These are phyloP conservation scores for Leccinum subtestaceum DNA, from an alignment of 768 basidiomycete species.

Conservation along the genomic window DNA sequence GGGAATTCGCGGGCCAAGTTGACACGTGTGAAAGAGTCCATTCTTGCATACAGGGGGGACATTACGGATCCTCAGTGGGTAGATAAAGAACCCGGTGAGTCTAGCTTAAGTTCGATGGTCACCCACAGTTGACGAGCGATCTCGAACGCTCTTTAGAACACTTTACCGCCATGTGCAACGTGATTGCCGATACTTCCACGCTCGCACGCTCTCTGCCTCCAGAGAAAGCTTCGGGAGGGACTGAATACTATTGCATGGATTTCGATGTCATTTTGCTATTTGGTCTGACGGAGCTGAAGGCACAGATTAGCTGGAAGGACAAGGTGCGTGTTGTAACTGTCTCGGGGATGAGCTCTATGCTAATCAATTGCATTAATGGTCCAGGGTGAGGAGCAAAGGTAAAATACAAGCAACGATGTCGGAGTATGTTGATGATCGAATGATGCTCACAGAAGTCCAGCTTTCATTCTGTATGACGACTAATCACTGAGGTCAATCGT, in stretches of 20 bases:
- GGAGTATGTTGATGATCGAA: neutral
- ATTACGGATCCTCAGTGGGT: constrained; percentile 5
- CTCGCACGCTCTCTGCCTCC: neutral
- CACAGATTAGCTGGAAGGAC: constrained; percentile 43
- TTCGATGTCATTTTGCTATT: constrained; percentile 39
- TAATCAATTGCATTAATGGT: neutral
- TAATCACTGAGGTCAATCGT: neutral
- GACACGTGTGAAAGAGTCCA: neutral
- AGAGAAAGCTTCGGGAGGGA: neutral
- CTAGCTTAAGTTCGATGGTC: neutral
- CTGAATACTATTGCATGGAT: constrained; percentile 14
- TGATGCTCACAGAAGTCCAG: constrained; percentile 14
- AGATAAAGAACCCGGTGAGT: constrained; percentile 15
- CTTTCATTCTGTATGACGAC: constrained; percentile 21
- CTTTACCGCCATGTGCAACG: constrained; percentile 13
- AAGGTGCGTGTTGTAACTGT: constrained; percentile 2
- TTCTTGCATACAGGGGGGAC: constrained; percentile 20
- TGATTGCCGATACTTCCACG: constrained; percentile 10
- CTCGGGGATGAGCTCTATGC: no score
- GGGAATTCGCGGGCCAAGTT: neutral
- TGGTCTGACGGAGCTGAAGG: constrained; percentile 45
- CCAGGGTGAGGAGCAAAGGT: constrained; percentile 21
- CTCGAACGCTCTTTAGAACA: neutral
- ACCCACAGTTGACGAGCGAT: neutral
- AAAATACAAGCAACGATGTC: neutral